A percentile compares a stretch with the other conserved stretches of the same genome.
phyloP scores from a whole-genome alignment of 371 early-diverging fungal genomes.

The Smittium culicis region DNA sequence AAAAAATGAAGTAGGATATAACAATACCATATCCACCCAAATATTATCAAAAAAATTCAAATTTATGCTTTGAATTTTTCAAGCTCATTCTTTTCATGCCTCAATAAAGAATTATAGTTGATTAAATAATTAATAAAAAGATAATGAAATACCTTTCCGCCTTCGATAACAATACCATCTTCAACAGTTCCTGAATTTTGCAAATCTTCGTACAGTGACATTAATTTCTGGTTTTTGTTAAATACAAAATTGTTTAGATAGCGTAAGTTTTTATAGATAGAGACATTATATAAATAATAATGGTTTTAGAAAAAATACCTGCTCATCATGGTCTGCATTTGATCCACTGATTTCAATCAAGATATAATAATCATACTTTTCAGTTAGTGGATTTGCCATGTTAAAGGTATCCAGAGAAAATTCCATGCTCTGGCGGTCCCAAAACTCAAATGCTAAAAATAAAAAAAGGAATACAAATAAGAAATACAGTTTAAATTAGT shows the following conservation, averaged over 20 bases:
- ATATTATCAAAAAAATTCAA: too few species aligned
- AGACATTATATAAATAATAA: background rate
- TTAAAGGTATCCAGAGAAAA: slow-evolving; percentile 19
- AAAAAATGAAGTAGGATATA: too few species aligned
- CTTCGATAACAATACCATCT: background rate
- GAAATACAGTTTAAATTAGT: background rate
- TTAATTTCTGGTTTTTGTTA: too few species aligned
- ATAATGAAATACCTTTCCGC: background rate
- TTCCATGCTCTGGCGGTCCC: slow-evolving; percentile 49
- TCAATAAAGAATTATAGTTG: background rate
- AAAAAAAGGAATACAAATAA: background rate
- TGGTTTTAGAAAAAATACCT: background rate
- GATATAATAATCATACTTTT: slow-evolving; percentile 68
- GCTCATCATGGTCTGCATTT: slow-evolving; percentile 77
- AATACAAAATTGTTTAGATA: background rate
- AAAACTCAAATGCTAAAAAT: slow-evolving; percentile 78
- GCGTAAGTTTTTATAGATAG: background rate
- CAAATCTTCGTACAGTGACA: background rate
- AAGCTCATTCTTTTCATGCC: background rate
- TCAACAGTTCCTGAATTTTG: slow-evolving; percentile 1
- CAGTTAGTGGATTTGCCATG: slow-evolving; percentile 43
- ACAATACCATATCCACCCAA: too few species aligned
- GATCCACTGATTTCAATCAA: slow-evolving; percentile 88
- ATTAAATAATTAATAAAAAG: background rate
- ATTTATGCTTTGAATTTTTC: too few species aligned